Evolutionary conservation across 1,284 basidiomycete species (phyloP), one percentile per base, ranked within the genome.

Genomic region (Pisolithus thermaeus): DNA sequence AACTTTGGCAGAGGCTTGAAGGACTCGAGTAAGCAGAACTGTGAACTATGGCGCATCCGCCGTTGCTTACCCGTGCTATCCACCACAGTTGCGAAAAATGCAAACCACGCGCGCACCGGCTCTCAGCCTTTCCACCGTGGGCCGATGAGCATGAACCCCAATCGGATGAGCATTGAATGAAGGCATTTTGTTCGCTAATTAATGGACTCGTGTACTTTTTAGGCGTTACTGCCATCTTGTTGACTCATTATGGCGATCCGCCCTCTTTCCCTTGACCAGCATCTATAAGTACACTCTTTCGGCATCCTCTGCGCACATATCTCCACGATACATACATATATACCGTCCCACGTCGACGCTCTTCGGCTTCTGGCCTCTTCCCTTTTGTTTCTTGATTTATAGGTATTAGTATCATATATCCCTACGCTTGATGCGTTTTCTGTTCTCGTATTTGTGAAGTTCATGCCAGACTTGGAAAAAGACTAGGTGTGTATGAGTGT

Each of bases 101-200:
- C 70, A 63, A 65, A 65, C 56, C 71, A 66, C 51, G 67, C 70
- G 59, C 71, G 68, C 55, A 70, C 72, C 58, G 69, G 67, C 40
- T 70, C 75, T 56, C 75, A 75, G 61, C 73, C 78, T 62, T 65
- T 75, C 47, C 79, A 78, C 61, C 75, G 77, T 55, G 77, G 79
- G 59, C 77, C 76, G 42, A 79, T 82, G 66, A 83, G 82, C 65
- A 73, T 74, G 58, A 84, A 83, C 64, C 79, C 82, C 60, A 87
- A 88, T 67, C 80, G 88, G 67, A 91, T 91, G 87, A 90, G 86
- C 72, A 91, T 91, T 60, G 79, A 87, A 58, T 91, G 70, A 78
- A 56, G 49, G 58, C 52, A 55, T 14, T 35, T 14, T 50, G 40
- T 49, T 50, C 58, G 56, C 59, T 30, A 25, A 53, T 54, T 60